Evolutionary conservation across 331 rosid species (phyloP).

Genomic region (Arachis monticola): DNA sequence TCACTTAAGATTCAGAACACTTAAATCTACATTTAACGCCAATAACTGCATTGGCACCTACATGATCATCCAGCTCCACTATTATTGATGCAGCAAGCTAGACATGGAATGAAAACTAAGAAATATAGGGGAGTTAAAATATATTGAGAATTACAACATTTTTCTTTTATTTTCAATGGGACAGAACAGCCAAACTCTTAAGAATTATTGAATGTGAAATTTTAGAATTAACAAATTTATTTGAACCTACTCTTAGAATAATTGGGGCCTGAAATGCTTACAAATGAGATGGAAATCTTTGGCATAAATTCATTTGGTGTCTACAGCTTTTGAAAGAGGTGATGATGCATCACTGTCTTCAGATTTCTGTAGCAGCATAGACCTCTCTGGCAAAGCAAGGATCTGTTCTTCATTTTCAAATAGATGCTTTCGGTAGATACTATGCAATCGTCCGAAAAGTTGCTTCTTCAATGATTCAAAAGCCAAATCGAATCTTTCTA

Average conservation of each 20-base stretch:
- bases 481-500: slow-evolving; percentile 65
- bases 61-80: no score
- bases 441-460: slow-evolving; percentile 72
- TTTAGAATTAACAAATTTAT: slow-evolving; percentile 8
- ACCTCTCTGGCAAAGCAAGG: slow-evolving; percentile 41
- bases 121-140: no score
- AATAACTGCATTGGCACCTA: no score
- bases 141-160: no score
- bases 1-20: no score
- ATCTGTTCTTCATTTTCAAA: slow-evolving; percentile 53
- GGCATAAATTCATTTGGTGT: slow-evolving; percentile 37
- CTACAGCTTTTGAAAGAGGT: slow-evolving; percentile 36
- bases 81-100: no score
- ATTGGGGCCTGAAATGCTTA: slow-evolving; percentile 16
- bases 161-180: no score
- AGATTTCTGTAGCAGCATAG: slow-evolving; percentile 47
- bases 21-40: no score
- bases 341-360: slow-evolving; percentile 40
- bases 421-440: slow-evolving; percentile 58
- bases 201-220: slow-evolving; percentile 22
- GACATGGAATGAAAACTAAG: no score
- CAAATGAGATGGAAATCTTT: slow-evolving; percentile 29
- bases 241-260: slow-evolving; percentile 5
- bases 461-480: slow-evolving; percentile 72
- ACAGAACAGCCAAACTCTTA: not conserved